phyloP scores from a whole-genome alignment of 179 eudicot species.

The Carnegiea gigantea region DNA sequence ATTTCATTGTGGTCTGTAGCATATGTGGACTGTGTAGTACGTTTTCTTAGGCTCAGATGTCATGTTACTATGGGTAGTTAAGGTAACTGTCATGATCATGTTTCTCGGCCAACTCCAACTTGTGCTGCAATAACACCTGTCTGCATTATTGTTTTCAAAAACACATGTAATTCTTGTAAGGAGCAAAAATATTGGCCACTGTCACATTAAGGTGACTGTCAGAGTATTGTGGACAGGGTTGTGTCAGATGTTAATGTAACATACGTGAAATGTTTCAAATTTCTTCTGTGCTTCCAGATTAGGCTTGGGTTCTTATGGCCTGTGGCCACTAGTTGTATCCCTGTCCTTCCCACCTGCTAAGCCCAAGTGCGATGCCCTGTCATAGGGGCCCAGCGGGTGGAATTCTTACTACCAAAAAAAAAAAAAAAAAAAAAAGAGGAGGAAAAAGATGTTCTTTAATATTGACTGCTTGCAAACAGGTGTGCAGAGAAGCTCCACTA shows the following conservation, averaged over 20 bases:
- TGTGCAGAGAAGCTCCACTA: conserved; percentile 91
- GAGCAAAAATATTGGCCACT: not conserved
- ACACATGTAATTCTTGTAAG: not conserved
- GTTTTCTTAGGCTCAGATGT: not conserved
- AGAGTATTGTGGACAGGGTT: not conserved
- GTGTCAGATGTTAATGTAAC: not conserved
- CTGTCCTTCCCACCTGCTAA: too few relatives aligned
- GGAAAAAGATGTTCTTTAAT: not conserved
- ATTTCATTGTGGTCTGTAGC: not conserved
- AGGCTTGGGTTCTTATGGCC: not conserved
- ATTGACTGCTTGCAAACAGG: conserved; percentile 35
- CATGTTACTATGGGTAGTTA: not conserved
- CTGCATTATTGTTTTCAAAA: not conserved
- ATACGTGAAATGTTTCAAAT: not conserved
- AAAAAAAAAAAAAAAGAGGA: too few relatives aligned
- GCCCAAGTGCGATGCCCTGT: too few relatives aligned
- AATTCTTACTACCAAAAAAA: too few relatives aligned
- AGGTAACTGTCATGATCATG: not conserved
- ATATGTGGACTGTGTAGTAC: not conserved
- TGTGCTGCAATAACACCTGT: not conserved
- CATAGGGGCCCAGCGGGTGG: too few relatives aligned
- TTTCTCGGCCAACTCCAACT: not conserved
- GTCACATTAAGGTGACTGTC: not conserved
- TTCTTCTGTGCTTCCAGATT: not conserved
- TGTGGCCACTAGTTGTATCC: too few relatives aligned